A percentile compares a stretch with the other conserved stretches of the same genome.
Conservation (phyloP, 176 grass and related monocot species). For the Thinopyrum elongatum region DNA sequence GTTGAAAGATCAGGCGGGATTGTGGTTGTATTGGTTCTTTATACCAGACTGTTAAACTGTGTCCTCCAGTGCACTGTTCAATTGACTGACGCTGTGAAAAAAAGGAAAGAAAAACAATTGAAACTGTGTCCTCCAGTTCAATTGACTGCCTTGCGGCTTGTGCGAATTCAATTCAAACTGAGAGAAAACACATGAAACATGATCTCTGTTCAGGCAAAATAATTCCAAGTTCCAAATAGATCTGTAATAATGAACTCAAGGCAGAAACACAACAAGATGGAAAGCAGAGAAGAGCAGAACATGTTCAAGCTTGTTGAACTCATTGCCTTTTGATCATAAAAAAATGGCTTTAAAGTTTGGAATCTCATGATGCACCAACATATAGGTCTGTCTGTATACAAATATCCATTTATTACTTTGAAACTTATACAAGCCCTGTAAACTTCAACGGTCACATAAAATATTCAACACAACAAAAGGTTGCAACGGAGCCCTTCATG, state of each 20-base stretch:
- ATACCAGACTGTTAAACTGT: neutral
- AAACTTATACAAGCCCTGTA: conserved; percentile 36
- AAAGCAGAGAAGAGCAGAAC: neutral
- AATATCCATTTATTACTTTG: conserved; percentile 32
- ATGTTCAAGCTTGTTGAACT: neutral
- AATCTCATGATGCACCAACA: neutral
- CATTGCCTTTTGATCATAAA: neutral
- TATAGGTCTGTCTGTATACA: conserved; percentile 26
- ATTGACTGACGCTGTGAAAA: neutral
- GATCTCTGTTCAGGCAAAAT: neutral
- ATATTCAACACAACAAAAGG: conserved; percentile 33
- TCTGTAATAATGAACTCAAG: neutral
- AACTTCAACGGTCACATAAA: conserved; percentile 27
- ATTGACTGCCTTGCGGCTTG: neutral
- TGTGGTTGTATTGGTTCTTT: neutral
- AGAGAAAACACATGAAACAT: neutral
- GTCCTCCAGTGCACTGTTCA: neutral
- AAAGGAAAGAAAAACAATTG: neutral
- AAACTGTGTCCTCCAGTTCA: too few species aligned
- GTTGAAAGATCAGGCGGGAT: neutral
- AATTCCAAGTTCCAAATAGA: neutral
- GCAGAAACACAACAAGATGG: neutral
- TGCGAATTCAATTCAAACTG: neutral
- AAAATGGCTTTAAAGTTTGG: neutral
- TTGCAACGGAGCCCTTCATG: conserved; percentile 16